Conservation (phyloP, 306 rosid genomes). For the Pterocarpus santalinus region DNA sequence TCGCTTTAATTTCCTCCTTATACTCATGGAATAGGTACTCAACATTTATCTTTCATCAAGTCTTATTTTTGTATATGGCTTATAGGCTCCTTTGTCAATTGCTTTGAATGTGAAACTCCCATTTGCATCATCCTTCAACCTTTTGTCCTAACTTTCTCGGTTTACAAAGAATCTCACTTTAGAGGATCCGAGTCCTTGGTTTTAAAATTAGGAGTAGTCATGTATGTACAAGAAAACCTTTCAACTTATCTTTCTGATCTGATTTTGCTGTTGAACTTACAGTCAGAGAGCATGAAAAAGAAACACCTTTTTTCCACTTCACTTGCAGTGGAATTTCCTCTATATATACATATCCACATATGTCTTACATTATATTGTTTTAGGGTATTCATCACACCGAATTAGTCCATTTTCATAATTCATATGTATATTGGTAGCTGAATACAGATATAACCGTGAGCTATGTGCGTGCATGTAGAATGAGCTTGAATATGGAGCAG, state of each 20-base stretch:
- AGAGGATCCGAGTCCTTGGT: neutral
- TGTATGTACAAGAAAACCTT: conserved; percentile 31
- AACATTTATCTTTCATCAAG: neutral
- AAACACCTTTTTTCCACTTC: neutral
- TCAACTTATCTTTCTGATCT: neutral
- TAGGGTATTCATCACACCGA: conserved; percentile 11
- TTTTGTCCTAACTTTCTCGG: neutral
- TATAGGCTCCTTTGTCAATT: conserved; percentile 3
- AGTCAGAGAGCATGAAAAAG: neutral
- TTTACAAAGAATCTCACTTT: too few species aligned
- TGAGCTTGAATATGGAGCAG: conserved; percentile 74
- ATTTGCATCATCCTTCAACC: conserved; percentile 1
- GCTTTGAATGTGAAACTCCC: conserved; percentile 29
- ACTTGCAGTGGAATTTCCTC: conserved; percentile 9
- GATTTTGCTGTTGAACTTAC: neutral
- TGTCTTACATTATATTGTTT: conserved; percentile 12
- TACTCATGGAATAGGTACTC: conserved; percentile 7
- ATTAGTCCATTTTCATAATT: neutral
- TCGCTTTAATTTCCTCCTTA: neutral
- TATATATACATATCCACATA: neutral
- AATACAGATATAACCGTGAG: conserved; percentile 35
- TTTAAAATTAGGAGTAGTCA: conserved; percentile 9
- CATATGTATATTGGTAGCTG: conserved; percentile 17
- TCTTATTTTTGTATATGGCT: conserved; percentile 4
- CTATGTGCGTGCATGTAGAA: conserved; percentile 56